Evolutionary conservation across 805 yeast genomes (phyloP).

Genomic region (Barnettozyma californica): DNA sequence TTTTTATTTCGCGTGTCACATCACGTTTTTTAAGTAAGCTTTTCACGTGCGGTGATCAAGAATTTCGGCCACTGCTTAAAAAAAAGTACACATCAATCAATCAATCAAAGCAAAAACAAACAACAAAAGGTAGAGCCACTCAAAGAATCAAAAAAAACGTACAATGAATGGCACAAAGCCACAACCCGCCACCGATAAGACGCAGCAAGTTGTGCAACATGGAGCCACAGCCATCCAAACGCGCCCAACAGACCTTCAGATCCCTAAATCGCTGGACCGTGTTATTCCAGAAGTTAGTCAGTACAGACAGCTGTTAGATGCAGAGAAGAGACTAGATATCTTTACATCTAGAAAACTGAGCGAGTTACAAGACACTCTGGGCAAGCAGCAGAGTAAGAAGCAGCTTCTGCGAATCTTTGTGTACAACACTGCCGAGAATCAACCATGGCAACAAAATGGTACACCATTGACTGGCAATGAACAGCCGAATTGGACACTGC

Average conservation of each 20-base stretch:
- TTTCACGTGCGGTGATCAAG: not conserved
- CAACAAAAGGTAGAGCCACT: not conserved
- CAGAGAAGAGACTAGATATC: conserved; percentile 80
- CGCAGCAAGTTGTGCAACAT: conserved; percentile 19
- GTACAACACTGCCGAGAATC: conserved; percentile 78
- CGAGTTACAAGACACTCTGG: conserved; percentile 71
- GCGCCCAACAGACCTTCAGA: conserved; percentile 49
- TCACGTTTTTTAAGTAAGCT: not conserved
- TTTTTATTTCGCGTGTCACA: not conserved
- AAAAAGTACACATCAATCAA: not conserved
- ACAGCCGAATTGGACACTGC: conserved; percentile 70
- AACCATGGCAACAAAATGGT: conserved; percentile 89
- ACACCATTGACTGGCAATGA: conserved; percentile 6
- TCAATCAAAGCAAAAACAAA: not conserved
- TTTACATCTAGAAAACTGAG: conserved; percentile 76
- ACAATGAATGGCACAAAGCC: conserved; percentile 2
- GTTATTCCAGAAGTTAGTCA: conserved; percentile 65
- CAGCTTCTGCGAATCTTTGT: conserved; percentile 73
- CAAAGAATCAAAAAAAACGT: not conserved
- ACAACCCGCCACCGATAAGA: conserved; percentile 1
- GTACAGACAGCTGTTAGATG: conserved; percentile 66
- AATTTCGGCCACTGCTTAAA: not conserved
- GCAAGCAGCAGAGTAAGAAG: conserved; percentile 39
- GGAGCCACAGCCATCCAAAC: conserved; percentile 19
- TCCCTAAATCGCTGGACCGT: conserved; percentile 40